Conservation (phyloP, 2,329 filamentous ascomycete genomes). For the Aspergillus arachidicola region DNA sequence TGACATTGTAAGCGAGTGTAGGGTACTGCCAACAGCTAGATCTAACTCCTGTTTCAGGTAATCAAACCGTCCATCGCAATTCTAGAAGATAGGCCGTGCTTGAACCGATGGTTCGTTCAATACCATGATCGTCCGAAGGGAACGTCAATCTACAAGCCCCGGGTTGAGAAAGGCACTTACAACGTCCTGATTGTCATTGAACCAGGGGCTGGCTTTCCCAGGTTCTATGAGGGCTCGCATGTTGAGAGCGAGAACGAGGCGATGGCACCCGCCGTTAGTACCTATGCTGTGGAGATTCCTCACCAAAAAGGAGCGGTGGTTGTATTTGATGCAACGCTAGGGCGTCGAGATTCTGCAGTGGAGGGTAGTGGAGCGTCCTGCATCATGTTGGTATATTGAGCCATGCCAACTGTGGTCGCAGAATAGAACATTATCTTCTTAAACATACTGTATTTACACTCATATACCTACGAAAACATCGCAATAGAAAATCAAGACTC, state of each 20-base stretch:
- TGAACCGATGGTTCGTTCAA: neutral
- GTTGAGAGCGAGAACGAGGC: neutral
- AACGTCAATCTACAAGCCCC: neutral
- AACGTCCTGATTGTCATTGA: neutral
- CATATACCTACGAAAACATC: neutral
- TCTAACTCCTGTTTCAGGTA: neutral
- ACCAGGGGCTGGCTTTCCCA: neutral
- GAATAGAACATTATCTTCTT: neutral
- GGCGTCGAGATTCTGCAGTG: conserved; percentile 1
- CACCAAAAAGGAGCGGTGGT: neutral
- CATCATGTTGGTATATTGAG: neutral
- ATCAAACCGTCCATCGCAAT: neutral
- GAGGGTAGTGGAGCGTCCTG: neutral
- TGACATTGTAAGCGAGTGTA: neutral
- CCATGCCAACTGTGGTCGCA: neutral
- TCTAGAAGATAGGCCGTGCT: neutral
- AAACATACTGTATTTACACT: neutral
- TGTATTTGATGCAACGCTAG: neutral
- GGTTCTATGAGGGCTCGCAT: neutral
- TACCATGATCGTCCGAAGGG: neutral
- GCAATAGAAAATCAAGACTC: neutral
- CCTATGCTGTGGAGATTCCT: neutral
- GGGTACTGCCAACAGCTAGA: neutral
- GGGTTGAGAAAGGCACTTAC: neutral
- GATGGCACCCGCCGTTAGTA: neutral